Percentiles rank a stretch among this genome's conserved stretches.
phyloP scores from a whole-genome alignment of 2,329 filamentous ascomycete species.

The Karstenula rhodostoma region DNA sequence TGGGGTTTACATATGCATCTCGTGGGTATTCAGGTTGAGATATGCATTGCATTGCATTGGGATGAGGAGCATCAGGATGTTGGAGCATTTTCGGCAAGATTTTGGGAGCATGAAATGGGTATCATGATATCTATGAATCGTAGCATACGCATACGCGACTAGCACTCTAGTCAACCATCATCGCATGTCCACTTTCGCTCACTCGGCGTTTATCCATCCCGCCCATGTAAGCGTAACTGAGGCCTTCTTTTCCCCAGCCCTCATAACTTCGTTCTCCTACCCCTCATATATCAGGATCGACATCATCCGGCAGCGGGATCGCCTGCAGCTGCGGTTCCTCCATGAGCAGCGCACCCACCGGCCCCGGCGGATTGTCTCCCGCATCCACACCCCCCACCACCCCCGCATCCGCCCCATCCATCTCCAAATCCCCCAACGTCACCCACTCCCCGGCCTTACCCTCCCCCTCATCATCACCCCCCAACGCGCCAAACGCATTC shows the following conservation, averaged over 20 bases:
- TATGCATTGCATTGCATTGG: slow-evolving; percentile 7
- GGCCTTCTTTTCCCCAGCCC: not conserved
- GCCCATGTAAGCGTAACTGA: slow-evolving; percentile 6
- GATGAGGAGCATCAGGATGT: slow-evolving; percentile 1
- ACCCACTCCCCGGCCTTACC: slow-evolving; percentile 33
- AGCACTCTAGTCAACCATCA: not conserved
- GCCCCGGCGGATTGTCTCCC: slow-evolving; percentile 25
- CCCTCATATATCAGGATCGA: not conserved
- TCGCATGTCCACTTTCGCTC: not conserved
- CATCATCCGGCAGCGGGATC: not conserved
- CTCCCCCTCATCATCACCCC: slow-evolving; percentile 23
- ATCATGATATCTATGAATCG: slow-evolving; percentile 16
- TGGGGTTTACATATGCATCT: not conserved
- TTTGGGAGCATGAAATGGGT: slow-evolving; percentile 15
- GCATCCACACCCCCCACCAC: slow-evolving; percentile 20
- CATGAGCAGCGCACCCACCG: slow-evolving; percentile 1
- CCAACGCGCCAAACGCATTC: slow-evolving; percentile 27
- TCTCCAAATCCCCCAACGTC: slow-evolving; percentile 37
- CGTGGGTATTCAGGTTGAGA: not conserved
- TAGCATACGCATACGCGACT: slow-evolving; percentile 7
- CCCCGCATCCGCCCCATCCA: slow-evolving; percentile 28
- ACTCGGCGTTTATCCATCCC: not conserved
- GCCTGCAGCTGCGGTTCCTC: not conserved
- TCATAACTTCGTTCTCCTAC: no score
- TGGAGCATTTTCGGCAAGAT: slow-evolving; percentile 13